Conservation (phyloP, 1,284 basidiomycete genomes). For the Ustilago bromivora region DNA sequence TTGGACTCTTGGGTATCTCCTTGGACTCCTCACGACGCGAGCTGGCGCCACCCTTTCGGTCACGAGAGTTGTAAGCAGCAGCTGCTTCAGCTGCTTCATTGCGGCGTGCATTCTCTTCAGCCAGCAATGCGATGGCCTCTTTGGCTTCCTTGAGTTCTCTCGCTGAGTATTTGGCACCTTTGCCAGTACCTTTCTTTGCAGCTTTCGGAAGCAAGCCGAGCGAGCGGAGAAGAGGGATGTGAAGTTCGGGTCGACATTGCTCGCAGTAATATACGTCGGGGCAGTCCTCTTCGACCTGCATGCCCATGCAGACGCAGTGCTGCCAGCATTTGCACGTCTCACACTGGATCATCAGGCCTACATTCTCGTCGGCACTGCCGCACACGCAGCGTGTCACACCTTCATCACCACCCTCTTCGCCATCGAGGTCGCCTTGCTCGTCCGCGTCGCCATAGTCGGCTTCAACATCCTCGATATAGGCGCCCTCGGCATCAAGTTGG, state of each 20-base stretch:
- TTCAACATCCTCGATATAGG: constrained; percentile 23
- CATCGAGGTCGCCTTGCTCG: constrained; percentile 37
- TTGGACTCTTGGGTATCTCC: constrained; percentile 69
- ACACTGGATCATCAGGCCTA: constrained; percentile 93
- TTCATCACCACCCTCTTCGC: constrained; percentile 77
- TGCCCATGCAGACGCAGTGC: constrained; percentile 96
- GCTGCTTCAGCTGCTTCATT: constrained; percentile 47
- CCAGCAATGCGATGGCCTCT: constrained; percentile 63
- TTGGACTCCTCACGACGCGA: constrained; percentile 28
- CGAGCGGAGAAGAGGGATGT: constrained; percentile 71
- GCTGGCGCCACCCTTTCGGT: constrained; percentile 27
- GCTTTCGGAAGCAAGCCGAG: constrained; percentile 60
- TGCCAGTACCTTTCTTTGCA: constrained; percentile 56
- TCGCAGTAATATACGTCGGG: constrained; percentile 84
- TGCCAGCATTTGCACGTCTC: constrained; percentile 98
- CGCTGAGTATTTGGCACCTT: constrained; percentile 51
- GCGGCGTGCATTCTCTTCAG: constrained; percentile 63
- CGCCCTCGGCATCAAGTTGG: constrained; percentile 3
- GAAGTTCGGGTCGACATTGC: constrained; percentile 87
- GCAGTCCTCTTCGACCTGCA: constrained; percentile 80
- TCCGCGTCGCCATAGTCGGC: constrained; percentile 34
- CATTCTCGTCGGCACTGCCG: constrained; percentile 78
- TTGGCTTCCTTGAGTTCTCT: constrained; percentile 67
- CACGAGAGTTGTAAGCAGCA: constrained; percentile 35
- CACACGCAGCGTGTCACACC: constrained; percentile 94